Evolutionary conservation across 2,329 filamentous ascomycete genomes (phyloP), one percentile per base, ranked within the genome.

Genomic region (Stachybotrys chlorohalonatus): DNA sequence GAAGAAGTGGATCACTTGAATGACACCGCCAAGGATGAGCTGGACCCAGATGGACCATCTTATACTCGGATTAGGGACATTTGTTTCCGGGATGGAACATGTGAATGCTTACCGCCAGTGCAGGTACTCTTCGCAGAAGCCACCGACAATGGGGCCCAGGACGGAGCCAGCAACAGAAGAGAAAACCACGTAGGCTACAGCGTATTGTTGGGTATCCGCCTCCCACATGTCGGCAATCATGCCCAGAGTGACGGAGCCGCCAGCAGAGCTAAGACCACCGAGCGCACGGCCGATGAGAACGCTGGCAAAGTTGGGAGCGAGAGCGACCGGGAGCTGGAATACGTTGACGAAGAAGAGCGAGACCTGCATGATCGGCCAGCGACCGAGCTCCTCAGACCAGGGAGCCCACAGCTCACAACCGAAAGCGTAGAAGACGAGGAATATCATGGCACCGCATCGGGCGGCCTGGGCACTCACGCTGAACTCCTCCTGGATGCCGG

Each of bases 401-500:
- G 90, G 90, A 0, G 90, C 90, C 90, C 90, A 94, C 0, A 93
- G 78, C 69, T 94, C 90, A 67, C 90, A 94, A 42, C 90, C 90
- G 66, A 94, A 92, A 45, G 89, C 89, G 67, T 95, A 94, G 2
- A 85, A 70, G 52, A 94, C 79, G 46, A 95, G 72, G 72, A 93
- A 94, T 58, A 91, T 82, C 72, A 88, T 86, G 56, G 88, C 87
- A 66, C 89, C 89, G 55, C 82, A 80, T 54, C 88, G 82, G 5
- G 85, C 88, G 5, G 80, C 83, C 67, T 90, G 86, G 31, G 74
- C 73, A 57, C 83, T 86, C 57, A 93, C 84, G 50, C 72, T 60
- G 60, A 89, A 94, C 57, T 90, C 79, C 17, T 84, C 73, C 0
- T 80, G 74, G 52, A 90, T 88, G 30, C 86, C 85, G 1, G 67